A percentile compares a stretch with the other conserved stretches of the same genome.
phyloP scores from a whole-genome alignment of 139 green algal species.

The Astrephomene gubernaculifera region DNA sequence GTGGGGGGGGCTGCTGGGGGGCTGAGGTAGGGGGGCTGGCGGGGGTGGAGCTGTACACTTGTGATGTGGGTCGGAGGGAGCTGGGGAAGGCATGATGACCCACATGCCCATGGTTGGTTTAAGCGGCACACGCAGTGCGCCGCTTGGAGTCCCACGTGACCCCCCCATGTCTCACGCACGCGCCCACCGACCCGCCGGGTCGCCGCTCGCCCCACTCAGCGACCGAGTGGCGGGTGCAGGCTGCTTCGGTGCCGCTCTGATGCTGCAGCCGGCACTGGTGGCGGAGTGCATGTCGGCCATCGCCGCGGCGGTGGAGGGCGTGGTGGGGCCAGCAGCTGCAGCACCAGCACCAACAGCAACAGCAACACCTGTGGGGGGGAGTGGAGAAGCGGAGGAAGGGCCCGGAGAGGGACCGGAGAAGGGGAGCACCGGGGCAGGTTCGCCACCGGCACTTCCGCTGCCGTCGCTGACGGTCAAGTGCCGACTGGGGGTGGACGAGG shows the following conservation, averaged over 20 bases:
- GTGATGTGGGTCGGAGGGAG: no score
- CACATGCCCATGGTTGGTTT: no score
- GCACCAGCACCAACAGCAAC: no score
- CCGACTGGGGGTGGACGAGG: constrained; percentile 77
- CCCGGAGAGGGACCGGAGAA: no score
- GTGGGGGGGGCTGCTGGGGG: constrained; percentile 10
- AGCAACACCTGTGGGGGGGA: no score
- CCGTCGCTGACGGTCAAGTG: constrained; percentile 93
- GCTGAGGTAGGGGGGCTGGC: background rate
- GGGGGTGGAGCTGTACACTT: no score
- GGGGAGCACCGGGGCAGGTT: no score
- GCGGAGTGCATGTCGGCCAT: constrained; percentile 79
- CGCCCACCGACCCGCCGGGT: background rate
- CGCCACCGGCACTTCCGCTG: no score
- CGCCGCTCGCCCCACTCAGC: constrained; percentile 34
- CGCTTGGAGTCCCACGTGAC: no score
- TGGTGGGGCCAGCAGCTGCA: background rate
- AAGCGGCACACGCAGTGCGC: no score
- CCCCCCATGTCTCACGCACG: background rate
- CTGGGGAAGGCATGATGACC: no score
- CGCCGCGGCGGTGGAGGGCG: constrained; percentile 33
- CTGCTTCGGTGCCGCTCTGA: constrained; percentile 93
- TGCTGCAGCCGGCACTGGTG: constrained; percentile 85
- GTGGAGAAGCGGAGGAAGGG: no score
- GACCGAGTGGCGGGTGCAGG: constrained; percentile 90